These are phyloP conservation scores for Grifola frondosa DNA, from an alignment of 1,284 basidiomycete species.

Conservation along the genomic window DNA sequence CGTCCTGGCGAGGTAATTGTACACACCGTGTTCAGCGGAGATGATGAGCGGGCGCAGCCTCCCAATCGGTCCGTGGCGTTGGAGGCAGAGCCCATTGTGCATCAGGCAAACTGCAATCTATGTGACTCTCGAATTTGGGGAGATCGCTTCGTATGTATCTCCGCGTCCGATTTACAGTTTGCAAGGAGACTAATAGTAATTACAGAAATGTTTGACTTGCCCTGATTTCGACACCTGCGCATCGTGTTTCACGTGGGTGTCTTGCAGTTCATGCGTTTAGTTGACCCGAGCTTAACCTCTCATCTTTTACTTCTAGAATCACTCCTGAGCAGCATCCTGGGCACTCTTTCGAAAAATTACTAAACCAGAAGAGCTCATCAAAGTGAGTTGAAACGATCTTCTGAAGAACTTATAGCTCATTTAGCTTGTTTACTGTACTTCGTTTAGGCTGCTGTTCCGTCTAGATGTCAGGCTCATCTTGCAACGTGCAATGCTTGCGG, in stretches of 20 bases:
- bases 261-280: not conserved
- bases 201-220: conserved; percentile 69
- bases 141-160: conserved; percentile 48
- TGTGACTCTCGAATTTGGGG: conserved; percentile 73
- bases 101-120: conserved; percentile 69
- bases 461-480: too few relatives aligned
- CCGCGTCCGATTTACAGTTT: not conserved
- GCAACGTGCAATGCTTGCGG: conserved; percentile 46
- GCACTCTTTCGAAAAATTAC: conserved; percentile 76
- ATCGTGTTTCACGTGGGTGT: conserved; percentile 64
- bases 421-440: too few relatives aligned
- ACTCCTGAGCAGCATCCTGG: conserved; percentile 70
- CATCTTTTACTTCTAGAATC: conserved; percentile 42
- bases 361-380: conserved; percentile 57
- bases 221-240: conserved; percentile 79
- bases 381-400: too few relatives aligned
- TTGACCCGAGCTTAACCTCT: too few relatives aligned
- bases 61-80: conserved; percentile 1
- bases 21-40: conserved; percentile 52
- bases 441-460: too few relatives aligned
- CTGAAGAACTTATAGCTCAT: too few relatives aligned
- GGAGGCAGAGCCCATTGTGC: conserved; percentile 36
- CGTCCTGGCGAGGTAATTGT: conserved; percentile 64
- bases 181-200: conserved; percentile 2
- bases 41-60: conserved; percentile 31